Evolutionary conservation across 1,284 basidiomycete genomes (phyloP).

Genomic region (Heterobasidion annosum): DNA sequence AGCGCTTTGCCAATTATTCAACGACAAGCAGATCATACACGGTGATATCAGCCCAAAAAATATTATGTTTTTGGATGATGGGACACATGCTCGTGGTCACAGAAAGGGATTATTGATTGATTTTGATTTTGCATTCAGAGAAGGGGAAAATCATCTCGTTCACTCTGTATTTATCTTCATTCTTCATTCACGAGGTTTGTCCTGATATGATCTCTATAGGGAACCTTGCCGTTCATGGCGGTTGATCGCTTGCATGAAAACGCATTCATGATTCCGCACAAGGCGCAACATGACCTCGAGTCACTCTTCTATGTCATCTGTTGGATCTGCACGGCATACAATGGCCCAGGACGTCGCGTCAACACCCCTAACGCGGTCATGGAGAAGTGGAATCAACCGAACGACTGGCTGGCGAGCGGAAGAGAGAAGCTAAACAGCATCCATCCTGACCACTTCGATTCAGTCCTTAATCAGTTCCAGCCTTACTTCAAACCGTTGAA

Average conservation of each 20-base stretch:
- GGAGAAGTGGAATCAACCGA: too few species aligned
- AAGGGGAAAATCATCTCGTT: background rate
- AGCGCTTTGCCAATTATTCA: background rate
- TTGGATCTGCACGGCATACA: background rate
- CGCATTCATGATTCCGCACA: background rate
- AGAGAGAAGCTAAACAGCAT: too few species aligned
- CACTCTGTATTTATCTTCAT: too few species aligned
- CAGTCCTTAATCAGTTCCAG: too few species aligned
- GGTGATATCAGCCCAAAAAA: background rate
- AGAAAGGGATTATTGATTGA: background rate
- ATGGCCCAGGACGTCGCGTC: background rate
- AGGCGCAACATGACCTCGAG: background rate
- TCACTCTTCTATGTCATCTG: background rate
- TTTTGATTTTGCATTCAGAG: background rate
- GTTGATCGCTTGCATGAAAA: background rate
- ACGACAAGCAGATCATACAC: background rate
- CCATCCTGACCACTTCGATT: too few species aligned
- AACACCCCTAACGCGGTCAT: background rate
- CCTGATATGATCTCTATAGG: background rate
- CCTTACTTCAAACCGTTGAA: too few species aligned
- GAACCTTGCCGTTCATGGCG: background rate
- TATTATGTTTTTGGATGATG: background rate
- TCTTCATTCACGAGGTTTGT: too few species aligned
- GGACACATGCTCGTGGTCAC: background rate
- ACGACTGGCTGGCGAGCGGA: too few species aligned